Percentiles rank a stretch among this genome's conserved stretches.
Conservation (phyloP, 129 eudicot genomes). For the Flaveria bidentis region DNA sequence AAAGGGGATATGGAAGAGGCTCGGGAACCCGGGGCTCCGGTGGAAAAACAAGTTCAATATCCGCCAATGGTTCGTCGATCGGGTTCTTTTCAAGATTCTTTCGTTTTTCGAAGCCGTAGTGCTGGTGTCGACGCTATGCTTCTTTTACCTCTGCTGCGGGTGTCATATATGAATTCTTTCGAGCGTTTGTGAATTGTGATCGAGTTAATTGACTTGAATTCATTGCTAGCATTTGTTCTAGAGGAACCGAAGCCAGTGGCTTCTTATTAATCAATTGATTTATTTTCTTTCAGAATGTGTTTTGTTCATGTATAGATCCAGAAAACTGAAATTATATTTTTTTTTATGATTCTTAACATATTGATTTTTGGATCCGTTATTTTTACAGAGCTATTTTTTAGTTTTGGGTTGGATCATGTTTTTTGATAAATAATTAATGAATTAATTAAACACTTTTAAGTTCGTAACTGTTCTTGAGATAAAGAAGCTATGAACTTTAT, state of each 20-base stretch:
- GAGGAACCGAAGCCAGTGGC: neutral
- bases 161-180: constrained; percentile 39
- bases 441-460: no score
- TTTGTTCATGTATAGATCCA: constrained; percentile 6
- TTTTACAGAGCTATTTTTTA: neutral
- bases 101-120: constrained; percentile 52
- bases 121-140: constrained; percentile 54
- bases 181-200: neutral
- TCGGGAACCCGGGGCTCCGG: constrained; percentile 39
- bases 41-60: constrained; percentile 42
- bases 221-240: neutral
- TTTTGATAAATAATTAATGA: no score
- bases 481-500: no score
- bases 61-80: constrained; percentile 52
- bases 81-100: constrained; percentile 54
- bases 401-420: no score
- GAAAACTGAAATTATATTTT: neutral
- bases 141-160: constrained; percentile 75
- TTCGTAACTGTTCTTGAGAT: no score
- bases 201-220: neutral
- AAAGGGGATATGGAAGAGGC: constrained; percentile 36
- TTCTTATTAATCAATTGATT: constrained; percentile 13
- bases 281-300: neutral
- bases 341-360: neutral
- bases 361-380: neutral